Evolutionary conservation across 768 basidiomycete species (phyloP), one percentile per base, ranked within the genome.

Genomic region (Serpula lacrymans): DNA sequence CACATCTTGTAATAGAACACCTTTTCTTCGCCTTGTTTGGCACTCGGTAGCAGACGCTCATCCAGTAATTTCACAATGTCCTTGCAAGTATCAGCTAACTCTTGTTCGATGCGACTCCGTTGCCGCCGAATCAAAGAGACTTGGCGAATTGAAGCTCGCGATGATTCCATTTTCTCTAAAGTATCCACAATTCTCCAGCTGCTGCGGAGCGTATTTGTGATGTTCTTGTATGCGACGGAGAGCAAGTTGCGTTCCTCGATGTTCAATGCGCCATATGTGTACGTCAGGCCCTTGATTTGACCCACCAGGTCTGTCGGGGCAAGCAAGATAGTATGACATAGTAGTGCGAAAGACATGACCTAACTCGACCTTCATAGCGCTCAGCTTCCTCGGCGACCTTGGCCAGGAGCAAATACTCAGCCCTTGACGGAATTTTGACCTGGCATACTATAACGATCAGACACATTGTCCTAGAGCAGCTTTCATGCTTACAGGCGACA

Each of bases 1-100:
- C 53, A 85, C 87, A 91, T 82, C 70, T 94, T 93, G 58, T 79
- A 82, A 71, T 92, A 92, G 69, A 92, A 93, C 23, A 91, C 91
- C 48, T 77, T 82, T 62, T 84, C 82, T 63, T 92, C 89, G 30
- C 90, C 88, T 12, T 75, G 70, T 47, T 72, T 77, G 6, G 88
- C 89, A 22, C 65, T 62, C 18, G 78, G 76, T 52, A 78, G 70
- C 47, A 85, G 62, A 58, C 73, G 65, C 23, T 65, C 59, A 39
- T 90, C 78, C 48, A 93, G 62, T 3, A 90, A 66, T 42, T 72
- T 66, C 30, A 91, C 77, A 55, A 89, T 82, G 57, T 89, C 88
- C 62, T 82, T 78, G 65, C 89, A 92, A 49, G 82, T 77, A 51
- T 77, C 76, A 47, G 79, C 75, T 43, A 93, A 72, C 62, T 91